Evolutionary conservation across 2,329 filamentous ascomycete species (phyloP), one percentile per base, ranked within the genome.

Genomic region (Aphanoascus verrucosus): DNA sequence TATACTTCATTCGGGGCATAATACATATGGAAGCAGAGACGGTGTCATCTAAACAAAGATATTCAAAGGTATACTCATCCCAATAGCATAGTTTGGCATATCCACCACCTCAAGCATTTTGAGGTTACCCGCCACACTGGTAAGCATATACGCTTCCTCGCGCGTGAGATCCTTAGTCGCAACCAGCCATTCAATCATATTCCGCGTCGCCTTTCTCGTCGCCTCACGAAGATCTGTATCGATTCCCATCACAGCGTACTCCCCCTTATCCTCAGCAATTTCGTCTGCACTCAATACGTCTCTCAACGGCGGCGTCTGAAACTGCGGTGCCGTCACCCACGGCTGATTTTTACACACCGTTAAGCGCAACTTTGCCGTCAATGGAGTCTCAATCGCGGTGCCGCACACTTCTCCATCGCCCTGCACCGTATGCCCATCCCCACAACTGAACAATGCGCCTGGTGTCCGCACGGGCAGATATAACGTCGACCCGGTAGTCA

Each of bases 321-420:
- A 77, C 61, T 78, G 75, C 38, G 76, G 76, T 15, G 71, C 70
- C 28, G 67, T 67, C 28, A 77, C 65, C 69, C 71, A 77, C 11
- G 65, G 60, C 58, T 70, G 74, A 48, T 68, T 66, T 61, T 75
- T 76, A 53, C 73, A 67, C 5, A 78, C 64, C 2, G 71, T 74
- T 35, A 80, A 68, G n/a, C 72, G 69, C 34, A 79, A 59, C 0
- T 69, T 71, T 0, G 75, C 76, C 54, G 65, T 70, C 65, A 77
- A 74, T 1, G 74, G 70, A 23, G 76, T 78, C 66, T 79, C 77
- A 58, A 79, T 76, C 5, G 77, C 77, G n/a, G 75, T 77, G 5
- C 77, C 76, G 57, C 76, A 78, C 19, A 79, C 73, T 58, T 79
- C 77, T 2, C 77, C 77, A 55, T 78, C 75, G 2, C 77, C 76